Base-by-base conservation (phyloP, 495 filamentous ascomycete species). In the Penicillium paradoxum region DNA sequence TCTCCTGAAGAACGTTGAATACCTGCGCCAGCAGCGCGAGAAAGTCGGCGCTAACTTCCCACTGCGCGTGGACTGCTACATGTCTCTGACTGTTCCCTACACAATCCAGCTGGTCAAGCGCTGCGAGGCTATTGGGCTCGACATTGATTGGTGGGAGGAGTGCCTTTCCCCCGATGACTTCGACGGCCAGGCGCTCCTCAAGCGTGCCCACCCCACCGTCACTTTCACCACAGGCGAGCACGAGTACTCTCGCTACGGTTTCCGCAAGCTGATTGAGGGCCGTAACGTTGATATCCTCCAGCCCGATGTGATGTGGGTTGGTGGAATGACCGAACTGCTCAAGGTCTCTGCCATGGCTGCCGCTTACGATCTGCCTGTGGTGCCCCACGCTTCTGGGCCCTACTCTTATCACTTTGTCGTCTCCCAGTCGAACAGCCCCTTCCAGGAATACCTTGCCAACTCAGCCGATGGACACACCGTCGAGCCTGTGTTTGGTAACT, bases 141-240 rank as follows among this genome's bases (percentile, higher is more conserved):
- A 93, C 70, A 92, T 96, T 65, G 87, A 95, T 74, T 96, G 91
- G 91, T 96, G 89, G 89, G 91, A 96, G 76, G 91, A 96, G 72
- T 93, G 89, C 54, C 75, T 96, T 39, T 84, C 81, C 27, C 90
- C 90, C 3, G 91, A 96, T 69, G 90, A 96, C 72, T 87, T 88
- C 51, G 90, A 95, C 55, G 90, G 90, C 45, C 92, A 91, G 60
- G 85, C 84, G 41, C 82, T 88, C 62, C 81, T 96, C 70, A 96
- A 96, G 75, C 81, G 83, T 37, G 90, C 91, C 4, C 88, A 95
- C 61, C 91, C 91, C 1, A 86, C 84, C n/a, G 72, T 91, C 66
- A 92, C 91, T 68, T 95, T 96, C 74, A 96, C 91, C 27, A 95
- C 91, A 22, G 91, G 91, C 46, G 91, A 96, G 73, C 91, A 96